Conservation (phyloP, 495 filamentous ascomycete genomes). For the Aspergillus diversus region DNA sequence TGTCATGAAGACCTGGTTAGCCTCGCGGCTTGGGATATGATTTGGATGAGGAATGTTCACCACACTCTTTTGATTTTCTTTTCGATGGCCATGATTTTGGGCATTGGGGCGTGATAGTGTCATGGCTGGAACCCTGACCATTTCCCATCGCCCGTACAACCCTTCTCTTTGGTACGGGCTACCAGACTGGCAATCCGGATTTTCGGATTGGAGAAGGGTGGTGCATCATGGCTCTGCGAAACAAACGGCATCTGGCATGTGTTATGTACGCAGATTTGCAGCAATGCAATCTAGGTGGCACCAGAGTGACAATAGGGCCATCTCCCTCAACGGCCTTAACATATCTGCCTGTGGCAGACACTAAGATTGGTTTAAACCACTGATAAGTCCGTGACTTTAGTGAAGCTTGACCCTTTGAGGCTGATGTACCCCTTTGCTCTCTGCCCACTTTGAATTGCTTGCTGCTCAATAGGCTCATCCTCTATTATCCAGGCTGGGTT, state of each 20-base stretch:
- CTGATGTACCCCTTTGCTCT: constrained; percentile 6
- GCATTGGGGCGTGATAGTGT: constrained; percentile 2
- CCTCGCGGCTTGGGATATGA: constrained; percentile 63
- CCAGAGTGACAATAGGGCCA: constrained; percentile 16
- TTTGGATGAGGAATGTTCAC: constrained; percentile 55
- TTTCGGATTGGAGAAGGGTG: constrained; percentile 19
- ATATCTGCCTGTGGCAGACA: constrained; percentile 44
- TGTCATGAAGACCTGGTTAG: constrained; percentile 61
- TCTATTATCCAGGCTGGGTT: constrained; percentile 53
- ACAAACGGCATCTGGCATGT: constrained; percentile 30
- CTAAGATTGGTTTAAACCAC: constrained; percentile 8
- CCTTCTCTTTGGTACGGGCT: constrained; percentile 29
- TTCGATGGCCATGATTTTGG: constrained; percentile 42
- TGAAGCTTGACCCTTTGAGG: constrained; percentile 6
- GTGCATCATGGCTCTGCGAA: constrained; percentile 21
- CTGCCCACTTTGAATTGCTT: constrained; percentile 1
- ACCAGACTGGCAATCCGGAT: constrained; percentile 26
- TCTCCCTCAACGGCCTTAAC: constrained; percentile 12
- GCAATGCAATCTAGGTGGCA: constrained; percentile 14
- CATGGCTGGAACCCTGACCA: constrained; percentile 15
- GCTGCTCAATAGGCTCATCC: constrained; percentile 51
- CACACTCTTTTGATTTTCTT: constrained; percentile 36
- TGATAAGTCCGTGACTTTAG: constrained; percentile 30
- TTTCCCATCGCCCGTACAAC: neutral
- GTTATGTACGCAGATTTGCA: constrained; percentile 26